phyloP scores from a whole-genome alignment of 441 rosid genomes.

The Geranium incanum region DNA sequence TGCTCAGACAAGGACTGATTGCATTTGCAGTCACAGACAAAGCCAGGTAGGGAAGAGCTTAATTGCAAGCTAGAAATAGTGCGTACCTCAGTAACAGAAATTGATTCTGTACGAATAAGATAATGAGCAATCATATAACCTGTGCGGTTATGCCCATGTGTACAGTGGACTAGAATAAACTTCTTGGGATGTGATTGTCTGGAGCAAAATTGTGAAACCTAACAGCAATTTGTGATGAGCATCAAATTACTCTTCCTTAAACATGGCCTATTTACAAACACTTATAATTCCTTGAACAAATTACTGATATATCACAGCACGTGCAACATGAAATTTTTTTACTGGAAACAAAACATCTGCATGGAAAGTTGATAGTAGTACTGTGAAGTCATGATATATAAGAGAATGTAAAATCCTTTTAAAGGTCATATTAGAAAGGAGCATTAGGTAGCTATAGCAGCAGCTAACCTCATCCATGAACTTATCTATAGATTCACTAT shows the following conservation, averaged over 20 bases:
- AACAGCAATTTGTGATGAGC: not conserved
- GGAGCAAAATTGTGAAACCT: slow-evolving; percentile 10
- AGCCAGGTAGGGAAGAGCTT: slow-evolving; percentile 3
- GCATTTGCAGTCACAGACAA: slow-evolving; percentile 12
- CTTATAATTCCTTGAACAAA: not conserved
- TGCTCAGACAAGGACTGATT: slow-evolving; percentile 12
- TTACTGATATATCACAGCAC: not conserved
- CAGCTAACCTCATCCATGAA: slow-evolving; percentile 77
- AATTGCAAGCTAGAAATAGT: not conserved
- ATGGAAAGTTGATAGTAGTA: slow-evolving; percentile 3
- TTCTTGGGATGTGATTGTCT: slow-evolving; percentile 73
- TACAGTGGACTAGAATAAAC: slow-evolving; percentile 88
- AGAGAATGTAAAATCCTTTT: not conserved
- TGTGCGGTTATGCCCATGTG: slow-evolving; percentile 97
- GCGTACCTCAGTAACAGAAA: slow-evolving; percentile 80
- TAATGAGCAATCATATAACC: slow-evolving; percentile 95
- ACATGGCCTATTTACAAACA: not conserved
- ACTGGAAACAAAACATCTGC: not conserved
- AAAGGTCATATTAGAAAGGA: not conserved
- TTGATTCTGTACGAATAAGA: slow-evolving; percentile 75
- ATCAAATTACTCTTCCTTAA: not conserved
- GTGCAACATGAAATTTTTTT: not conserved
- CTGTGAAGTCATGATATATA: not conserved
- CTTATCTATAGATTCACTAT: slow-evolving; percentile 69
- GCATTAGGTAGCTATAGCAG: not conserved